Evolutionary conservation across 495 filamentous ascomycete genomes (phyloP), one percentile per base, ranked within the genome.

Genomic region (Niebla homalea): DNA sequence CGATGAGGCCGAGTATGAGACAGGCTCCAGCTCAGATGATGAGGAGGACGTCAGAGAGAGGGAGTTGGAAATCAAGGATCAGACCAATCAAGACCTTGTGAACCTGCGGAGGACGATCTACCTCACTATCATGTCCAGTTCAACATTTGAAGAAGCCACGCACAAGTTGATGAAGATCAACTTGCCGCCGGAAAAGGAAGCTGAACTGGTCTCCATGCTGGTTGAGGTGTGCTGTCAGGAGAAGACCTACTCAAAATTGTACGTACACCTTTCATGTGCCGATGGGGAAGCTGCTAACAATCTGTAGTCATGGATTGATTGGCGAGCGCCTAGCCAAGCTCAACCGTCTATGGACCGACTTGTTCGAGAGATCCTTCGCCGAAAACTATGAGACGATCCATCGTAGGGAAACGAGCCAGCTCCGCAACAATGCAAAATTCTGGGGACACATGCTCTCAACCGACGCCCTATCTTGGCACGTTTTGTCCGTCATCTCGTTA

Each of bases 341-440:
- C 55, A 97, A 97, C 59, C 79, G 93, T 6, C 70, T 96, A 46
- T 97, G 93, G 92, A 85, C 76, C 12, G 88, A 94, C 45, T 74
- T 94, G 3, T 95, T 95, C 54, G 87, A 96, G 61, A 73, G 83
- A 52, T 75, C 80, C 11, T 99, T 99, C 57, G 76, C 79, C 50
- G 88, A 89, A 53, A 94, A 96, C 64, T 97, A 96, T 68, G 87
- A 94, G 47, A 96, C 89, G 0, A 97, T 97, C 54, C 92, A 99
- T 65, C 83, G 93, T 18, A 90, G 92, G 59, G 92, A 96, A 62
- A 94, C 88, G 11, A 96, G 95, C 62, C 79, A 84, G 43, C 73
- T 99, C 16, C 81, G 92, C 46, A 99, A 96, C 62, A 89, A 97
- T 57, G 89, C 89, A 11, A 76, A 87, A 22, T 94, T 99, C 68